Percentiles rank a stretch among this genome's conserved stretches.
Evolutionary conservation across 2,329 filamentous ascomycete genomes (phyloP).

Genomic region (Phyllosticta citriasiana): DNA sequence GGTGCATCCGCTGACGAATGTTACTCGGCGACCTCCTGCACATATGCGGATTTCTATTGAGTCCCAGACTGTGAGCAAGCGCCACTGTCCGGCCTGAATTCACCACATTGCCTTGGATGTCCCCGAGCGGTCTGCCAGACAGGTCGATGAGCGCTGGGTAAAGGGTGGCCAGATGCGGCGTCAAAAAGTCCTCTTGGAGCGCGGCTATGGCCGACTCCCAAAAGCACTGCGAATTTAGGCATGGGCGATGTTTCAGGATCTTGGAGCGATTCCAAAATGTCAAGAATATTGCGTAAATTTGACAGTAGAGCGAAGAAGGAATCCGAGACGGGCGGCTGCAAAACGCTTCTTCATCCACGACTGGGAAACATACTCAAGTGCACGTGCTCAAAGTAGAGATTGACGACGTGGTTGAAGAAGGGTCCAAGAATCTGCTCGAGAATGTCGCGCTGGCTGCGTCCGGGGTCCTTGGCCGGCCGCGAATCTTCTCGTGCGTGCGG

Average conservation of each 20-base stretch:
- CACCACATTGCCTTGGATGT: slow-evolving; percentile 39
- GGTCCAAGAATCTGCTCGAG: slow-evolving; percentile 32
- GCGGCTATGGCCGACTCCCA: slow-evolving; percentile 34
- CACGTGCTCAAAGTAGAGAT: slow-evolving; percentile 35
- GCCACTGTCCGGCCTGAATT: slow-evolving; percentile 44
- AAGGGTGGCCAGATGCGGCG: slow-evolving; percentile 31
- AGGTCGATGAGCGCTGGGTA: slow-evolving; percentile 31
- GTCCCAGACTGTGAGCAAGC: slow-evolving; percentile 45
- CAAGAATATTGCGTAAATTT: slow-evolving; percentile 29
- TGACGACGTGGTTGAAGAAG: slow-evolving; percentile 28
- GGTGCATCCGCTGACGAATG: slow-evolving; percentile 41
- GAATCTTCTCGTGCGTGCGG: slow-evolving; percentile 40
- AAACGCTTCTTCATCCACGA: slow-evolving; percentile 29
- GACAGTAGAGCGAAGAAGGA: slow-evolving; percentile 27
- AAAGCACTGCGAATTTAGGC: slow-evolving; percentile 29
- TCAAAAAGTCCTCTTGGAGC: slow-evolving; percentile 33
- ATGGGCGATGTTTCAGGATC: slow-evolving; percentile 24
- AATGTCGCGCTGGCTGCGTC: slow-evolving; percentile 30
- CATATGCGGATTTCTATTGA: slow-evolving; percentile 44
- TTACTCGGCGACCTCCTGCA: slow-evolving; percentile 44
- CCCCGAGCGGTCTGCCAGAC: slow-evolving; percentile 30
- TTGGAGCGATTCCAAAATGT: slow-evolving; percentile 29
- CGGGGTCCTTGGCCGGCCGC: slow-evolving; percentile 24
- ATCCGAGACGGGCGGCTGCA: slow-evolving; percentile 19
- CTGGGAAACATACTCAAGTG: slow-evolving; percentile 33